phyloP scores from a whole-genome alignment of 768 basidiomycete genomes.

The Mycena kentingensis region DNA sequence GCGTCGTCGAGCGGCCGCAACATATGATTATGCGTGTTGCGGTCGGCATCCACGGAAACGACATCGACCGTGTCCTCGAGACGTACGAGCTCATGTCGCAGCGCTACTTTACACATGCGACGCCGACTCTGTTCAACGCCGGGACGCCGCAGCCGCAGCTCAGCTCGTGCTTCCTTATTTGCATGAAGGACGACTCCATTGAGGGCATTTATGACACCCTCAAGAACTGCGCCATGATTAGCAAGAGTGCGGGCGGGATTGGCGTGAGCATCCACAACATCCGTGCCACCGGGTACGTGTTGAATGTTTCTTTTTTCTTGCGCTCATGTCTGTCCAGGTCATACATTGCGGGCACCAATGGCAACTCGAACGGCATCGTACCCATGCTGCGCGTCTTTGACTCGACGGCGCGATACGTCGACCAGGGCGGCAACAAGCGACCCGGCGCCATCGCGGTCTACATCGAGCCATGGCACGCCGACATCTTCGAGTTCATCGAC shows the following conservation, averaged over 20 bases:
- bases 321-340: constrained; percentile 56
- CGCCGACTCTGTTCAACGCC: constrained; percentile 97
- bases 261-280: constrained; percentile 96
- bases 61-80: constrained; percentile 87
- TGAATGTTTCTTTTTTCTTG: not conserved
- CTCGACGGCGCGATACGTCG: constrained; percentile 97
- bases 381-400: constrained; percentile 99
- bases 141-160: constrained; percentile 96
- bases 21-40: constrained; percentile 99
- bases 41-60: constrained; percentile 90
- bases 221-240: constrained; percentile 98
- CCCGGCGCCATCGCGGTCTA: constrained; percentile 99
- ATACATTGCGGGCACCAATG: constrained; percentile 98
- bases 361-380: constrained; percentile 98
- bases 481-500: constrained; percentile 96
- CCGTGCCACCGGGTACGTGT: constrained; percentile 80
- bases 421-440: constrained; percentile 98
- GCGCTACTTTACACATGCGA: constrained; percentile 97
- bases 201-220: constrained; percentile 99
- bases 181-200: constrained; percentile 98
- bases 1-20: constrained; percentile 95
- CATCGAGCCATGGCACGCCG: constrained; percentile 98
- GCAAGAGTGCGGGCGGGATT: constrained; percentile 98
- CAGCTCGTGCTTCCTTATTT: constrained; percentile 94
- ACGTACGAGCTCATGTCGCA: constrained; percentile 97